Percentiles rank a stretch among this genome's conserved stretches.
These are phyloP conservation scores for Elsinoe batatas DNA, from an alignment of 2,329 filamentous ascomycete genomes.

Conservation along the genomic window DNA sequence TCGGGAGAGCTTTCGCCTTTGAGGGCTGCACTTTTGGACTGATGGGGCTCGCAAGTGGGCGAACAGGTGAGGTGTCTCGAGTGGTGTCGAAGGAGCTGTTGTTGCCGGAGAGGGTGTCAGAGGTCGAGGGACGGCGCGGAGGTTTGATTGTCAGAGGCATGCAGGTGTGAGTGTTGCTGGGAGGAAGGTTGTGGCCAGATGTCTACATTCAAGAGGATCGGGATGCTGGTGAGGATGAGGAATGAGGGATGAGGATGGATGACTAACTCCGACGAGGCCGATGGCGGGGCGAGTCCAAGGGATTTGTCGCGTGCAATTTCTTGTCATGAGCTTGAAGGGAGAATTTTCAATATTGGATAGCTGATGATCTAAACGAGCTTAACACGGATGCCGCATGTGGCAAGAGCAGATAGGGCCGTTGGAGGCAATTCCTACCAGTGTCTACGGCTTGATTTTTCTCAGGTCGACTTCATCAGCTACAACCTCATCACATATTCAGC, in stretches of 20 bases:
- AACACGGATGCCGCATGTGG: background rate
- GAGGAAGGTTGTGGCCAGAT: background rate
- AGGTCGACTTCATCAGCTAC: background rate
- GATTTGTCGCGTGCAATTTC: background rate
- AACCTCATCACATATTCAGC: background rate
- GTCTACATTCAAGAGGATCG: background rate
- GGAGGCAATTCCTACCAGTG: background rate
- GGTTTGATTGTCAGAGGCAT: constrained; percentile 22
- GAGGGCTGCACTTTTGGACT: constrained; percentile 10
- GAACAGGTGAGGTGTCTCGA: constrained; percentile 14
- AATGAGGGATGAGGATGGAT: background rate
- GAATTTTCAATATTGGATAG: background rate
- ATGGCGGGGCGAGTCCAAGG: constrained; percentile 7
- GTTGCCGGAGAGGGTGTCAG: background rate
- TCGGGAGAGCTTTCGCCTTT: constrained; percentile 13
- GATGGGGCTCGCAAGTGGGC: constrained; percentile 17
- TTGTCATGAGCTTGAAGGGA: background rate
- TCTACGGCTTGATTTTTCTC: background rate
- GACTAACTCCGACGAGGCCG: background rate
- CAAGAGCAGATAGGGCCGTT: background rate
- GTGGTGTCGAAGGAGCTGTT: constrained; percentile 3
- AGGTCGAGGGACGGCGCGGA: constrained; percentile 17
- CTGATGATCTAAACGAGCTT: background rate
- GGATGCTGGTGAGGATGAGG: no score
- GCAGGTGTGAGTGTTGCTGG: background rate